Evolutionary conservation across 306 rosid species (phyloP).

Genomic region (Fagus sylvatica): DNA sequence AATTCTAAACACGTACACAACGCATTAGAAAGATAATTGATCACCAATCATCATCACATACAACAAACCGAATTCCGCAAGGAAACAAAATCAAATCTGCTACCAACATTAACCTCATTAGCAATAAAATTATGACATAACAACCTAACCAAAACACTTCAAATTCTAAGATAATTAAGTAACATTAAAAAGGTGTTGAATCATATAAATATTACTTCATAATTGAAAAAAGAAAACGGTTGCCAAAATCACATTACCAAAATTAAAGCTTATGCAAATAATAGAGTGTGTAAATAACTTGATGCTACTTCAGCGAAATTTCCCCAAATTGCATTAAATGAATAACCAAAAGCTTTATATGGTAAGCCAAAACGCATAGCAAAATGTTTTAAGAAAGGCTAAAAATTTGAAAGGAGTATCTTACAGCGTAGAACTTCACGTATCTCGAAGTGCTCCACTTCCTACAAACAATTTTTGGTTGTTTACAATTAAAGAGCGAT

Average conservation of each 20-base stretch:
- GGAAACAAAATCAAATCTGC: too few species aligned
- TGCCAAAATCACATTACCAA: too few species aligned
- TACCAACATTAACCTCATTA: too few species aligned
- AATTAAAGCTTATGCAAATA: too few species aligned
- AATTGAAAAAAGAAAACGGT: too few species aligned
- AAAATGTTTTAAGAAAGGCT: neutral
- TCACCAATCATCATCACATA: neutral
- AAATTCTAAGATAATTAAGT: too few species aligned
- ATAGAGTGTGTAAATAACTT: neutral
- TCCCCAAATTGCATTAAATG: neutral
- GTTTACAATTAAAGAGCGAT: neutral
- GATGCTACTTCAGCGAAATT: neutral
- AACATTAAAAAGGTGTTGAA: too few species aligned
- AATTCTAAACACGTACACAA: neutral
- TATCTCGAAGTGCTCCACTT: conserved; percentile 86
- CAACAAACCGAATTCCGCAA: neutral
- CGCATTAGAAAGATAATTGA: neutral
- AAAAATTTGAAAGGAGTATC: neutral
- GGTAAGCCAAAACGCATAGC: neutral
- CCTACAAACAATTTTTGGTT: conserved; percentile 40
- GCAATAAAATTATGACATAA: too few species aligned
- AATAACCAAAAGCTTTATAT: neutral
- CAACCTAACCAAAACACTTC: too few species aligned
- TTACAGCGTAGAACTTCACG: conserved; percentile 92
- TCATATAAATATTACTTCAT: too few species aligned